Percentiles rank a stretch among this genome's conserved stretches.
Evolutionary conservation across 2,329 filamentous ascomycete species (phyloP).

Genomic region (Dactylonectria estremocensis): DNA sequence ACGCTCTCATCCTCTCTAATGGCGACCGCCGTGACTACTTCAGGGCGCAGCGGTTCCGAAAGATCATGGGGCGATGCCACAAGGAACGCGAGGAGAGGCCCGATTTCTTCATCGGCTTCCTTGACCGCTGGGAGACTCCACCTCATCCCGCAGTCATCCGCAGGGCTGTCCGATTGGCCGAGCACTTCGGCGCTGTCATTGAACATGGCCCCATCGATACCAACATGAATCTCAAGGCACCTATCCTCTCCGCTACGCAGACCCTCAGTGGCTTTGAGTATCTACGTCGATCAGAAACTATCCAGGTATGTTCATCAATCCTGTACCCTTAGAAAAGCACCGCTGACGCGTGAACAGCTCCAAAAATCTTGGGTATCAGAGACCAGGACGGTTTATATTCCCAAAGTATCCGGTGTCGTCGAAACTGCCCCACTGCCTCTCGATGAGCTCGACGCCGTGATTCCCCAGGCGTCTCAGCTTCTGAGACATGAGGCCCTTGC

Average conservation of each 20-base stretch:
- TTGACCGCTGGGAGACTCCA: constrained; percentile 29
- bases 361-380: constrained; percentile 34
- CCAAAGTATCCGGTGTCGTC: constrained; percentile 2
- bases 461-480: constrained; percentile 26
- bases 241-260: constrained; percentile 20
- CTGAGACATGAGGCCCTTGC: constrained; percentile 22
- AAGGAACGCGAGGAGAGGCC: constrained; percentile 32
- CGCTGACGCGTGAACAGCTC: constrained; percentile 17
- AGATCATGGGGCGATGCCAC: constrained; percentile 32
- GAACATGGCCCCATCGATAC: constrained; percentile 34
- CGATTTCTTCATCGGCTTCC: constrained; percentile 37
- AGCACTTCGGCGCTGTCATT: constrained; percentile 39
- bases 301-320: constrained; percentile 23
- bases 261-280: constrained; percentile 38
- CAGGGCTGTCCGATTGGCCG: constrained; percentile 35
- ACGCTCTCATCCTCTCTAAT: constrained; percentile 35
- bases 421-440: constrained; percentile 4
- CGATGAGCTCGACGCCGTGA: background rate
- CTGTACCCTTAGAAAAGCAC: too few relatives aligned
- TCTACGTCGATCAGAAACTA: constrained; percentile 30
- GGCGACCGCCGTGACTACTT: constrained; percentile 38
- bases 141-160: constrained; percentile 32
- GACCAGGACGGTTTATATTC: constrained; percentile 16
- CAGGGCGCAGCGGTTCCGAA: constrained; percentile 27
- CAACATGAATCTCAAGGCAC: constrained; percentile 11